Evolutionary conservation across 2,329 filamentous ascomycete species (phyloP).

Genomic region (Neophaeococcomyces aloes): DNA sequence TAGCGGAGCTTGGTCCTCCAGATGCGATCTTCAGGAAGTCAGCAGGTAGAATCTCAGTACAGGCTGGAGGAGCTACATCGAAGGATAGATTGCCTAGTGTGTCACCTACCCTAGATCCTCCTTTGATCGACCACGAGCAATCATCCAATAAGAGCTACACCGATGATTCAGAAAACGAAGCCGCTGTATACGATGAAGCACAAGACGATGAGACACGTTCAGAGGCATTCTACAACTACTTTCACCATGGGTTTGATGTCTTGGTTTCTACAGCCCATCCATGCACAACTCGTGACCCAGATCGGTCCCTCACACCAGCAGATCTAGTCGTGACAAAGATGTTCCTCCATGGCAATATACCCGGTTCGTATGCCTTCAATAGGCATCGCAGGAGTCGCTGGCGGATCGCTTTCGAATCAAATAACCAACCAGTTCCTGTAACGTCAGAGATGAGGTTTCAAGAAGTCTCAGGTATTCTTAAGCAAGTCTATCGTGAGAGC

Average conservation of each 20-base stretch:
- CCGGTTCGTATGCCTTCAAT: constrained; percentile 94
- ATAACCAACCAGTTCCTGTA: constrained; percentile 30
- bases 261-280: constrained; percentile 68
- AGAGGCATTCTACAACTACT: constrained; percentile 91
- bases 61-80: constrained; percentile 44
- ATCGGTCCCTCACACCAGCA: constrained; percentile 26
- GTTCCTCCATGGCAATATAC: constrained; percentile 88
- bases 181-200: constrained; percentile 44
- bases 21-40: constrained; percentile 90
- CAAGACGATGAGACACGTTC: constrained; percentile 43
- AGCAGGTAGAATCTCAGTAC: constrained; percentile 79
- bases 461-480: constrained; percentile 59
- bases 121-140: constrained; percentile 58
- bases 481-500: constrained; percentile 57
- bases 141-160: constrained; percentile 62
- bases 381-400: constrained; percentile 81
- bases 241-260: constrained; percentile 87
- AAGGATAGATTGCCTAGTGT: constrained; percentile 29
- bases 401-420: constrained; percentile 49
- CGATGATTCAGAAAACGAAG: constrained; percentile 56
- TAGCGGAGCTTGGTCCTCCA: constrained; percentile 82
- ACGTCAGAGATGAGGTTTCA: constrained; percentile 69
- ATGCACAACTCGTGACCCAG: constrained; percentile 51
- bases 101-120: constrained; percentile 28
- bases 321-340: constrained; percentile 79